A percentile compares a stretch with the other conserved stretches of the same genome.
These are phyloP conservation scores for Peronosclerospora sorghi DNA, from an alignment of 352 stramenopile genomes.

Conservation along the genomic window DNA sequence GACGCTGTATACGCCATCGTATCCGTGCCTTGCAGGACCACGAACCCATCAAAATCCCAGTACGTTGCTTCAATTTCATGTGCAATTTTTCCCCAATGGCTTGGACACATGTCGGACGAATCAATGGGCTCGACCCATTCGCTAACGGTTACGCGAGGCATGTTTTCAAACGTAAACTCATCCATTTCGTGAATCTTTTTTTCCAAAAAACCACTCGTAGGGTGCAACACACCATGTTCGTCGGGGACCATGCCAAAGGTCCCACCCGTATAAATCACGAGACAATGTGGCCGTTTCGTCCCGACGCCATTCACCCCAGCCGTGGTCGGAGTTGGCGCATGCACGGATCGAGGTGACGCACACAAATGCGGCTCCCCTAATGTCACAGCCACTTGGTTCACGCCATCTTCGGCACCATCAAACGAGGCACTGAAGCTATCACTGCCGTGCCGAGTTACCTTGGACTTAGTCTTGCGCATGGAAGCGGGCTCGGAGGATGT, in stretches of 20 bases:
- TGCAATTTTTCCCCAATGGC: conserved; percentile 89
- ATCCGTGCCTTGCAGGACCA: conserved; percentile 95
- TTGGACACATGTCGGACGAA: conserved; percentile 78
- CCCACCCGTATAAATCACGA: conserved; percentile 87
- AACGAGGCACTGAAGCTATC: conserved; percentile 19
- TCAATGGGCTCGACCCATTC: conserved; percentile 85
- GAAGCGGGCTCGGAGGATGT: not conserved
- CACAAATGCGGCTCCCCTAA: conserved; percentile 15
- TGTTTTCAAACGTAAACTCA: conserved; percentile 76
- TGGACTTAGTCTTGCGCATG: not conserved
- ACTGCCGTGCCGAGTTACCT: conserved; percentile 9
- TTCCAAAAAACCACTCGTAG: conserved; percentile 78
- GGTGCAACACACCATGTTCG: conserved; percentile 63
- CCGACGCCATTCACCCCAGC: conserved; percentile 9
- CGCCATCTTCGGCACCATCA: conserved; percentile 16
- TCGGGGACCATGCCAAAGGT: conserved; percentile 88
- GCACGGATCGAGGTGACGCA: conserved; percentile 15
- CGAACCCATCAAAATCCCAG: conserved; percentile 94
- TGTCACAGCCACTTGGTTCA: conserved; percentile 26
- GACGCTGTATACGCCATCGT: conserved; percentile 96
- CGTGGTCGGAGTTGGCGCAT: conserved; percentile 7
- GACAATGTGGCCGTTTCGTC: conserved; percentile 40
- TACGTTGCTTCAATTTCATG: conserved; percentile 90
- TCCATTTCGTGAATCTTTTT: conserved; percentile 83
- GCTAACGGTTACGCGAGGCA: conserved; percentile 62